Evolutionary conservation across 371 early-diverging fungal species (phyloP), one percentile per base, ranked within the genome.

Genomic region (Syncephalastrum sp.): DNA sequence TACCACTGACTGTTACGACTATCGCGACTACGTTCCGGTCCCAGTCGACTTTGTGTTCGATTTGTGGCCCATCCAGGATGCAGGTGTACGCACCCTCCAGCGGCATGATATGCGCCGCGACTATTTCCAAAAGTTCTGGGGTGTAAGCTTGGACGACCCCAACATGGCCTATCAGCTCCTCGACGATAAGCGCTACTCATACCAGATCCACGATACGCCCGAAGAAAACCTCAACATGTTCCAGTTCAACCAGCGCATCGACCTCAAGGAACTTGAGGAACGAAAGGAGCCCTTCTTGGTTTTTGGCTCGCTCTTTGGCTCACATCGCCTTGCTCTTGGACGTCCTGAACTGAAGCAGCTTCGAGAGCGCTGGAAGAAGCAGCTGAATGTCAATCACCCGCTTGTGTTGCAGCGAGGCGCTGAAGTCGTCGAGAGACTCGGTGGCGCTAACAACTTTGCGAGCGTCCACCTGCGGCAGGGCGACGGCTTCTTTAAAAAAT

Each of bases 11-110:
- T 78, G 79, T 44, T 60, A 46, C 17, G 75, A 72, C n/a, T 79
- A 74, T 50, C 69, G 64, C 3, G 59, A 63, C 21, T 79, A 76
- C 50, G 54, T 70, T 0, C 75, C 80, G 3, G 59, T 70, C 10
- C 60, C 71, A 1, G 73, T 74, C 1, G 71, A 72, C 21, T 38
- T 54, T 24, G 58, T 76, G 23, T 69, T 79, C 55, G 80, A 79
- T 49, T 47, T 70, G 42, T 53, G 50, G 15, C 48, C 64, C 4
- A 17, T 61, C 6, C 47, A 60, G 19, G 12, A 50, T 14, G 44
- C 64, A 10, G 65, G 65, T 17, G 49, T 67, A 12, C 57, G 56
- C 2, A 56, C 53, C 14, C 49, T 64, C 15, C 59, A 63, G 27
- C 67, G 70, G 5, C 46, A 57, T 6, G 59, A 67, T 33, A 63